Percentiles rank a stretch among this genome's conserved stretches.
These are phyloP conservation scores for Leptosphaerulina australis DNA, from an alignment of 2,329 filamentous ascomycete genomes.

Conservation along the genomic window DNA sequence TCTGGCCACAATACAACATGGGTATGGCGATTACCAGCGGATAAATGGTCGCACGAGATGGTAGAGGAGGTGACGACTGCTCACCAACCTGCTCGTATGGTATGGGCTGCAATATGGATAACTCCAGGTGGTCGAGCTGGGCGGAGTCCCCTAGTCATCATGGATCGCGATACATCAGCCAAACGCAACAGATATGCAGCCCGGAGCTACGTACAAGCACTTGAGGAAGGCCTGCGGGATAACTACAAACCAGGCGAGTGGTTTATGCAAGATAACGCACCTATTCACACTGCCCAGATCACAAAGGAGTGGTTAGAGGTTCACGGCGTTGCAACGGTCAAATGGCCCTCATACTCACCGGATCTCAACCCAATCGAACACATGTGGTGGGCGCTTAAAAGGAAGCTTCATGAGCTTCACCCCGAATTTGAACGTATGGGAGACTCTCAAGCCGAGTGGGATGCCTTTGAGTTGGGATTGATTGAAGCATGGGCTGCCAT, in stretches of 20 bases:
- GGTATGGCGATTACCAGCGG: too few relatives aligned
- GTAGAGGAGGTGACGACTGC: too few relatives aligned
- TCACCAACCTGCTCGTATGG: too few relatives aligned
- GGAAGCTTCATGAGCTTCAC: constrained; percentile 13
- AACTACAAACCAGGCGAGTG: constrained; percentile 3
- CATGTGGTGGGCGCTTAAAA: constrained; percentile 27
- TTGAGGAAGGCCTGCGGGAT: constrained; percentile 11
- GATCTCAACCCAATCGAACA: constrained; percentile 36
- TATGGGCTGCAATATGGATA: constrained; percentile 12
- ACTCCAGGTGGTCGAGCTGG: background rate
- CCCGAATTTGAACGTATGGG: constrained; percentile 14
- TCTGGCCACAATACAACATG: background rate
- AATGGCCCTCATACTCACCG: constrained; percentile 28
- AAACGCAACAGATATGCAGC: too few relatives aligned
- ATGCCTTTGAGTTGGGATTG: background rate
- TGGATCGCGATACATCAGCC: constrained; percentile 12
- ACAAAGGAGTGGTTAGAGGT: constrained; percentile 19
- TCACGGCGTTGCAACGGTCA: constrained; percentile 17
- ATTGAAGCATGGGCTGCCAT: constrained; percentile 11
- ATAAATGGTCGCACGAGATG: too few relatives aligned
- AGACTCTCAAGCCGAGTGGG: constrained; percentile 4
- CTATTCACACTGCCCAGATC: constrained; percentile 22
- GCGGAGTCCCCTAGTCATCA: constrained; percentile 15
- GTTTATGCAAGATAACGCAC: constrained; percentile 33
- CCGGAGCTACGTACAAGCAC: too few relatives aligned